Evolutionary conservation across 768 basidiomycete genomes (phyloP), one percentile per base, ranked within the genome.

Genomic region (Infundibulicybe gibba): DNA sequence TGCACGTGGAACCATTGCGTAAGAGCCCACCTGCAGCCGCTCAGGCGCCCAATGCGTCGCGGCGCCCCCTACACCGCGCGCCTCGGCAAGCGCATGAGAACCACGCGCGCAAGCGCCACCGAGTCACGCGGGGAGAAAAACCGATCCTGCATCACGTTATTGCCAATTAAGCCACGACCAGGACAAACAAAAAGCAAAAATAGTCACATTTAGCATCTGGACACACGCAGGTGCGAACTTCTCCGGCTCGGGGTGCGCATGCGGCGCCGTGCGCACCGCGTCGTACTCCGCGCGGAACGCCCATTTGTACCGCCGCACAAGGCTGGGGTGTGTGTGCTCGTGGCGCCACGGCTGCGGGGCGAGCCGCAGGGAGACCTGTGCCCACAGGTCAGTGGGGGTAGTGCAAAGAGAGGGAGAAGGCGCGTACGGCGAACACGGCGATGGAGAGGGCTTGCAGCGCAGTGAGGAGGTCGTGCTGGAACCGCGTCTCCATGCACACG

Each of bases 251-350:
- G 85, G 85, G n/a, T 77, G 69, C 0, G 70, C 76, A n/a, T 83
- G 58, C 0, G 73, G 70, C 3, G 69, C 64, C 0, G 61, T 63
- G 6, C 68, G 61, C 9, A 76, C 67, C n/a, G 68, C 64, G 5
- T 80, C 76, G 53, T 87, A 87, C 41, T 79, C 77, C 0, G 73
- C 64, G 17, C 68, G 60, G 51, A 83, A 88, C 0, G 86, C 82
- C 89, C 89, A 91, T 57, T 91, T 91, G 55, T 88, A 88, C 32
- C 89, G 75, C 12, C 81, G 73, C 33, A 71, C 60, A 56, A 84
- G 82, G 54, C 81, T 84, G 37, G 81, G 72, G 17, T 72, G 65
- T 53, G 77, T 72, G 15, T 75, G 76, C 41, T 70, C 25, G 4
- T 25, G 25, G 8, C 8, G 66, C 70, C 74, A 75, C 15, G 77